Evolutionary conservation across 345 rosid genomes (phyloP).

Genomic region (Hibiscus syriacus): DNA sequence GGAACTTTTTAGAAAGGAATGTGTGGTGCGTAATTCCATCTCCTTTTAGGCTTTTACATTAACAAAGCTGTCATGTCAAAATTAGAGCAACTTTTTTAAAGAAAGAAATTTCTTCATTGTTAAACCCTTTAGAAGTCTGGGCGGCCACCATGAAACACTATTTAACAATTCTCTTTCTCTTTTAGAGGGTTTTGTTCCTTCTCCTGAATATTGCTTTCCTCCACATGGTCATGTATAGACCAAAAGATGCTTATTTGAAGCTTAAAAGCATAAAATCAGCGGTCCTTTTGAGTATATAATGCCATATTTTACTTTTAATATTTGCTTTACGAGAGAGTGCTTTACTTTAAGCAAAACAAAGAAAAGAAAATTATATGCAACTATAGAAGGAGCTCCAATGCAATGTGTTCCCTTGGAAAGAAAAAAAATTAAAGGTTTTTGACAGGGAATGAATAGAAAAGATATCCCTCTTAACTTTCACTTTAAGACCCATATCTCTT

Average conservation of each 20-base stretch:
- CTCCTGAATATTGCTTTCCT: conserved; percentile 28
- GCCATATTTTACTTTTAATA: conserved; percentile 57
- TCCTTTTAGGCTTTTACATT: conserved; percentile 23
- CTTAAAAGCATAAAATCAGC: conserved; percentile 49
- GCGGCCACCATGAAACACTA: conserved; percentile 17
- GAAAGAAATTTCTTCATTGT: background rate
- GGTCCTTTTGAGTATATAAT: conserved; percentile 66
- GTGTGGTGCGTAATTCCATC: conserved; percentile 47
- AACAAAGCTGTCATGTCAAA: conserved; percentile 55
- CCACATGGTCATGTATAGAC: conserved; percentile 58
- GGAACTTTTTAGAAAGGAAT: conserved; percentile 35
- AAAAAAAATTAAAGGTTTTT: no score
- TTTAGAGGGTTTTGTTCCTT: conserved; percentile 16
- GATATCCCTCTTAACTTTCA: conserved; percentile 8
- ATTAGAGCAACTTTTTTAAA: conserved; percentile 34
- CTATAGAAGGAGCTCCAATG: conserved; percentile 14
- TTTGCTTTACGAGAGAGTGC: conserved; percentile 32
- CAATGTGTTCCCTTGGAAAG: conserved; percentile 9
- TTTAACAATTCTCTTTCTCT: conserved; percentile 12
- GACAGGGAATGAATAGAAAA: conserved; percentile 33
- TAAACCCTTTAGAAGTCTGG: conserved; percentile 28
- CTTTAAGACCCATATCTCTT: conserved; percentile 28
- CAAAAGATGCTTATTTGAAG: conserved; percentile 46
- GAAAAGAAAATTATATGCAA: conserved; percentile 9
- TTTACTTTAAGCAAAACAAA: conserved; percentile 39